Base-by-base conservation (phyloP, 2,329 filamentous ascomycete genomes). In the Exophiala sp. region DNA sequence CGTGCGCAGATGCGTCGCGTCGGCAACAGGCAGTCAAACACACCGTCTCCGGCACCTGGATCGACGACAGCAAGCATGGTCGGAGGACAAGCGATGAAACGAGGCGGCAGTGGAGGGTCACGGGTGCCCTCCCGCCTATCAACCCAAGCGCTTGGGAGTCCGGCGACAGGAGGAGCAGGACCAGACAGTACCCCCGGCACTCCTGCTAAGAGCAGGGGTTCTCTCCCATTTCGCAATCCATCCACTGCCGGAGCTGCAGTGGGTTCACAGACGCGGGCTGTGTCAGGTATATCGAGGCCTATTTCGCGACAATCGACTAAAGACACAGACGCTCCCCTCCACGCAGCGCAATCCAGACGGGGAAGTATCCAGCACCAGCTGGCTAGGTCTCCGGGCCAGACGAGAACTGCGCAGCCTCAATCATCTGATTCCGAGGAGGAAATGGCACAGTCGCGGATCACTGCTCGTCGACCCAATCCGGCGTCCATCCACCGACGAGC, bases 1-100 rank as follows among this genome's bases (percentile, higher is more conserved):
- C 82, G 88, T 58, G 89, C 86, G 16, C 89, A 96, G 70, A 88
- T 97, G 73, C 82, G 86, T 55, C 93, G 85, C 53, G 70, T 73
- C 7, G 68, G 65, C 32, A 66, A 66, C 38, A 39, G 57, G 7
- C 67, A 71, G 22, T 71, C 71, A 11, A 65, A 60, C 22, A 66
- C 69, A 5, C 63, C 70, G 2, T 71, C 69, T n/a, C 70, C 71
- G 6, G 65, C 59, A 8, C 68, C 68, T 2, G 67, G 65, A 7
- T 74, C 72, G 7, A 62, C 67, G 4, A 67, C 70, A 9, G 70
- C 66, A 8, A 73, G 71, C 19, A 67, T 69, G 21, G 57, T 69
- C 3, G 66, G 64, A 8, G 66, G 62, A 18, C 65, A 69, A 32
- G 49, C 64, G 2, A 62, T 66, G 57, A 68, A 61, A 42, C 59